Evolutionary conservation across 305 asterid genomes (phyloP).

Genomic region (Ilex paraguariensis): DNA sequence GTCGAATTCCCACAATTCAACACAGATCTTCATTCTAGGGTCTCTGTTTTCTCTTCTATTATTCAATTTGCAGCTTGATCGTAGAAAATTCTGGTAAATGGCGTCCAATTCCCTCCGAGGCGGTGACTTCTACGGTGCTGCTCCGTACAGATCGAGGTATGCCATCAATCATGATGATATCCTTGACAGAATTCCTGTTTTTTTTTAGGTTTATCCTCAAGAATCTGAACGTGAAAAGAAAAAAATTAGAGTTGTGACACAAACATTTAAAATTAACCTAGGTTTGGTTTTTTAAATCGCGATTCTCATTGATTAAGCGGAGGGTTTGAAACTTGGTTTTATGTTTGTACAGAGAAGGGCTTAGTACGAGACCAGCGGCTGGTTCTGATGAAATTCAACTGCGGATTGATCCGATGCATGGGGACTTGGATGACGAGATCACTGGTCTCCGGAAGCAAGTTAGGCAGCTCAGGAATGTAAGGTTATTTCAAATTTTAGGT

Average conservation of each 20-base stretch:
- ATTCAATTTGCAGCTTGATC: too few relatives aligned
- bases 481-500: background rate
- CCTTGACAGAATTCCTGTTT: background rate
- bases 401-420: slow-evolving; percentile 68
- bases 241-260: too few relatives aligned
- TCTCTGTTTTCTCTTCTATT: background rate
- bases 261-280: background rate
- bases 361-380: slow-evolving; percentile 64
- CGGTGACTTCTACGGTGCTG: slow-evolving; percentile 30
- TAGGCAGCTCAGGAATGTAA: slow-evolving; percentile 63
- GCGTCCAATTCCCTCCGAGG: slow-evolving; percentile 30
- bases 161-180: background rate
- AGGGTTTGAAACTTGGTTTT: background rate
- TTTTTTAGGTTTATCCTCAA: background rate
- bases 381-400: slow-evolving; percentile 68
- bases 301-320: background rate
- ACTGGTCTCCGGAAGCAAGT: slow-evolving; percentile 78
- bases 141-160: slow-evolving; percentile 36
- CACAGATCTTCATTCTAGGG: too few relatives aligned
- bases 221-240: background rate
- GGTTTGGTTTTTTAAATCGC: background rate
- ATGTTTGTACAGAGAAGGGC: slow-evolving; percentile 48
- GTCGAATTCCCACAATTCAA: too few relatives aligned
- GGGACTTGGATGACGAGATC: slow-evolving; percentile 65
- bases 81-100: slow-evolving; percentile 11